Evolutionary conservation across 345 rosid genomes (phyloP).

Genomic region (Raphanus raphanistrum): DNA sequence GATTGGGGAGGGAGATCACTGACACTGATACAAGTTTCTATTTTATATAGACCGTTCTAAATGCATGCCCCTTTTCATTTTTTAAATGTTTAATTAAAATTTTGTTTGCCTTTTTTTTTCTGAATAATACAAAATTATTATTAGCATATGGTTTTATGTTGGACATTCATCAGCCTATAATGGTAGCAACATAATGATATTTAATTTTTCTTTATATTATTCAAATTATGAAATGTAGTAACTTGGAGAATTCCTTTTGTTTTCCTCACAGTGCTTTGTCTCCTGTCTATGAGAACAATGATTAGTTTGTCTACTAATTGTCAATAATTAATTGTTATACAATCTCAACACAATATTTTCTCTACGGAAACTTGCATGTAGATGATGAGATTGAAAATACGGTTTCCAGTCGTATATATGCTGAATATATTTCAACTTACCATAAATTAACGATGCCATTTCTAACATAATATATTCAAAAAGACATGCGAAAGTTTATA

Average conservation of each 20-base stretch:
- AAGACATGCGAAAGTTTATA: conserved; percentile 2
- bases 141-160: conserved; percentile 1
- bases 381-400: background rate
- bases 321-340: background rate
- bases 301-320: conserved; percentile 6
- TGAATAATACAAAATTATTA: background rate
- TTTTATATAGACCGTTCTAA: background rate
- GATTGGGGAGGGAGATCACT: conserved; percentile 14
- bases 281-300: conserved; percentile 6
- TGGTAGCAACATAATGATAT: background rate
- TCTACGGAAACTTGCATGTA: conserved; percentile 11
- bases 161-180: conserved; percentile 8
- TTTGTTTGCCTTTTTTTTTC: background rate
- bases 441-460: background rate
- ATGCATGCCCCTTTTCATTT: background rate
- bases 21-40: conserved; percentile 2
- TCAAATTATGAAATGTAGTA: background rate
- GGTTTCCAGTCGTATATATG: background rate
- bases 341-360: background rate
- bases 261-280: background rate
- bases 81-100: background rate
- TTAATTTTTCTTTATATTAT: background rate
- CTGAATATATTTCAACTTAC: conserved; percentile 4
- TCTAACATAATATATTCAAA: background rate
- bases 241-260: background rate